These are phyloP conservation scores for Collybiopsis luxurians DNA, from an alignment of 768 basidiomycete genomes.

Conservation along the genomic window DNA sequence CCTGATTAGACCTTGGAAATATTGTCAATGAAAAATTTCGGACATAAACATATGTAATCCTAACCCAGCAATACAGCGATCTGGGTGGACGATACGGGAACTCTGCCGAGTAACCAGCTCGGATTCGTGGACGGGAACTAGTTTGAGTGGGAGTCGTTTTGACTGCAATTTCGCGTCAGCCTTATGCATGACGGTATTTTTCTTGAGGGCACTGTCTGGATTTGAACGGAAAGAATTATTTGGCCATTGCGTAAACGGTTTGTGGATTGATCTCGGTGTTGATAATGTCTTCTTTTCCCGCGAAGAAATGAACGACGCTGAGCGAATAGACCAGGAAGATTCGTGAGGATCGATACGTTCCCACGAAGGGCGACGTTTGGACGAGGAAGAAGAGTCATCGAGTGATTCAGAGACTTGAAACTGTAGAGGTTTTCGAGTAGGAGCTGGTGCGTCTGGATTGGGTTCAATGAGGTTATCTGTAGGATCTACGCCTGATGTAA, in stretches of 20 bases:
- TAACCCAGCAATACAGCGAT: background rate
- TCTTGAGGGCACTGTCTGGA: background rate
- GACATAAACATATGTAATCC: background rate
- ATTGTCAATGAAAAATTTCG: too few relatives aligned
- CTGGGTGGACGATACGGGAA: too few relatives aligned
- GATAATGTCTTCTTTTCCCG: background rate
- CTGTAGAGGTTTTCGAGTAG: constrained; percentile 24
- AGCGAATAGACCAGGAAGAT: constrained; percentile 20
- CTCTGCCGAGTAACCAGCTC: background rate
- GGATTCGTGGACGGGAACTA: background rate
- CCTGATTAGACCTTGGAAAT: too few relatives aligned
- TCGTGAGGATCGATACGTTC: constrained; percentile 33
- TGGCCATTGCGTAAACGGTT: background rate
- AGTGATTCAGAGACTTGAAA: constrained; percentile 16
- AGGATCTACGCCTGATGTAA: constrained; percentile 30
- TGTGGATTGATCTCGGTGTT: background rate
- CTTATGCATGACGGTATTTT: background rate
- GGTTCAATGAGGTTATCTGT: constrained; percentile 17
- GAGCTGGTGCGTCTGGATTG: constrained; percentile 11
- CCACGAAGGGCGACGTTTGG: constrained; percentile 11
- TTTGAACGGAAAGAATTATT: background rate
- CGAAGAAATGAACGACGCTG: constrained; percentile 15
- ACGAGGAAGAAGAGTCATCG: constrained; percentile 1
- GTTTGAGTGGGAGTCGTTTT: background rate
- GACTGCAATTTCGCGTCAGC: background rate